Conservation (phyloP, 331 rosid genomes). For the Malus hybrid region DNA sequence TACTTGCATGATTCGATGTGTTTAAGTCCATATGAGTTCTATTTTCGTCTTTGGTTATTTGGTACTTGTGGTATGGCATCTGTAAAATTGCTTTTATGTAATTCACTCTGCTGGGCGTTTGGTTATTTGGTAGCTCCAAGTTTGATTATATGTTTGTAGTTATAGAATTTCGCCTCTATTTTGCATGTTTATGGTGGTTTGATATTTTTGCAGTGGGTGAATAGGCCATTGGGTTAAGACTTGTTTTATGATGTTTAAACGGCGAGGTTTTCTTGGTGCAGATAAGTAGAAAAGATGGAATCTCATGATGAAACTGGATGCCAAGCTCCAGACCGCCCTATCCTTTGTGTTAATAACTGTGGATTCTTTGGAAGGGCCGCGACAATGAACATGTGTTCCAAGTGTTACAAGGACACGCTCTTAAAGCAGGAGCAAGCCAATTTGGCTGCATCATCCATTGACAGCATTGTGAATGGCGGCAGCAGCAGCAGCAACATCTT, state of each 20-base stretch:
- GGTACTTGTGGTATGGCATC: neutral
- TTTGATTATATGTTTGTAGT: neutral
- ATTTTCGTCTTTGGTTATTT: neutral
- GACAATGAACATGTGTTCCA: slow-evolving; percentile 81
- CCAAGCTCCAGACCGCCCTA: slow-evolving; percentile 61
- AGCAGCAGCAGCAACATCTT: slow-evolving; percentile 14
- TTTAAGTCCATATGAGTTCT: neutral
- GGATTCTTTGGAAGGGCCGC: slow-evolving; percentile 77
- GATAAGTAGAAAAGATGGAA: slow-evolving; percentile 49
- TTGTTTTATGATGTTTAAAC: neutral
- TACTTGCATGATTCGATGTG: neutral
- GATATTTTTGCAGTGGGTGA: neutral
- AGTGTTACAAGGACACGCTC: slow-evolving; percentile 63
- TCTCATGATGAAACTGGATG: slow-evolving; percentile 73
- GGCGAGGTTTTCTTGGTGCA: slow-evolving; percentile 15
- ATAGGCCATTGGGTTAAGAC: neutral
- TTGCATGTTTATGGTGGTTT: neutral
- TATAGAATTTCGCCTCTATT: neutral
- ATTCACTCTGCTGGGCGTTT: neutral
- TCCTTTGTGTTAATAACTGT: slow-evolving; percentile 64
- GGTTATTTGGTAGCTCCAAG: neutral
- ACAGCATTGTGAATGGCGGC: slow-evolving; percentile 47
- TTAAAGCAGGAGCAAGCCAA: slow-evolving; percentile 64
- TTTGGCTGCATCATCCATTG: slow-evolving; percentile 57
- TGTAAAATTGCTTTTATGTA: neutral